phyloP scores from a whole-genome alignment of 148 eudicot species.

The Gaultheria prostrata region DNA sequence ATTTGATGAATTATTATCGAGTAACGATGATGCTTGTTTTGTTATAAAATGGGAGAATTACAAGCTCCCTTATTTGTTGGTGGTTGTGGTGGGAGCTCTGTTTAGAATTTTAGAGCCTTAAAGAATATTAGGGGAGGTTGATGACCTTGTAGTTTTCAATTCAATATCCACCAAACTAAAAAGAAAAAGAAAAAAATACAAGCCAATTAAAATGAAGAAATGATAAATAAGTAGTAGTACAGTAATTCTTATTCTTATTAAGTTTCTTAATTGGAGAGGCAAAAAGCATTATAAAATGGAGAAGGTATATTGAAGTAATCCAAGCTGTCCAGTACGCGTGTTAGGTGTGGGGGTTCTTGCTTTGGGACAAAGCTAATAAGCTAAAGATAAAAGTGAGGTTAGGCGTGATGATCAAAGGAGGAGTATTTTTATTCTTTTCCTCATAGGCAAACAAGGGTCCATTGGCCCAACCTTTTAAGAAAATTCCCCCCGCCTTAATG shows the following conservation, averaged over 20 bases:
- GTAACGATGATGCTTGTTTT: neutral
- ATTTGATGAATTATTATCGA: neutral
- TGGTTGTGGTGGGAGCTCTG: neutral
- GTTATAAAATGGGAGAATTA: neutral
- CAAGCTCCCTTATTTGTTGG: neutral
- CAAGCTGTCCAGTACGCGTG: neutral
- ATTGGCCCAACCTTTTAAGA: neutral
- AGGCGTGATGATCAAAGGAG: neutral
- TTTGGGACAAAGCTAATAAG: conserved; percentile 13
- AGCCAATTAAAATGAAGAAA: neutral
- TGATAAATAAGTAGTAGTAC: neutral
- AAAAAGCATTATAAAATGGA: neutral
- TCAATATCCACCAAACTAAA: neutral
- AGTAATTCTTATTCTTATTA: neutral
- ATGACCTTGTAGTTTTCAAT: neutral
- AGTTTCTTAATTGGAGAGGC: neutral
- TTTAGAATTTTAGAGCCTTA: neutral
- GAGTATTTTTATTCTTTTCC: neutral
- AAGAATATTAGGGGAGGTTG: neutral
- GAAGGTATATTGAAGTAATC: neutral
- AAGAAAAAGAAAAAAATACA: neutral
- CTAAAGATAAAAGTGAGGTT: neutral
- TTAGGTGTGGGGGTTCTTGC: neutral
- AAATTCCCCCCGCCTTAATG: neutral
- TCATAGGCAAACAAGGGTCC: neutral